phyloP scores from a whole-genome alignment of 768 basidiomycete genomes.

The Tubosaeta sp. region DNA sequence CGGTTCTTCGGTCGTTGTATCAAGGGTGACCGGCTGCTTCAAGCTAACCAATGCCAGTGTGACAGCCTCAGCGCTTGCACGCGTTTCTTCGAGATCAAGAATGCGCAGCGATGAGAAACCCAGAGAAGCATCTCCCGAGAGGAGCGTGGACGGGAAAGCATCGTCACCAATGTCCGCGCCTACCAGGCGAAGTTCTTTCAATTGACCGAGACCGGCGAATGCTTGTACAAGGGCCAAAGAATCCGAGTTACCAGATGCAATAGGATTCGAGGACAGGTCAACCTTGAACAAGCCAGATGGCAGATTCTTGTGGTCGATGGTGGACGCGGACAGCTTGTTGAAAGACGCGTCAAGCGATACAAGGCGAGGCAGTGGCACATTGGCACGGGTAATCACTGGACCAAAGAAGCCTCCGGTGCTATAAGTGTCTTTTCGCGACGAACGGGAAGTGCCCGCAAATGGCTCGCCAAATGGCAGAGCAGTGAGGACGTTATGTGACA shows the following conservation, averaged over 20 bases:
- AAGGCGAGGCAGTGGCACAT: slow-evolving; percentile 62
- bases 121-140: slow-evolving; percentile 12
- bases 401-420: slow-evolving; percentile 58
- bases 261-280: slow-evolving; percentile 64
- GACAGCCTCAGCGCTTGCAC: slow-evolving; percentile 45
- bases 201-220: slow-evolving; percentile 42
- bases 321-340: slow-evolving; percentile 55
- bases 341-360: slow-evolving; percentile 58
- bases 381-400: slow-evolving; percentile 57
- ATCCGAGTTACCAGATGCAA: slow-evolving; percentile 37
- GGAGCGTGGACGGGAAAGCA: slow-evolving; percentile 41
- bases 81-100: slow-evolving; percentile 66
- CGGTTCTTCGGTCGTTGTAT: slow-evolving; percentile 51
- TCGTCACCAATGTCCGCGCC: slow-evolving; percentile 58
- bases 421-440: slow-evolving; percentile 24
- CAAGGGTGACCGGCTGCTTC: slow-evolving; percentile 50
- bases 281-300: slow-evolving; percentile 55
- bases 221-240: slow-evolving; percentile 37
- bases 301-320: slow-evolving; percentile 49
- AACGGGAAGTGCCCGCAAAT: slow-evolving; percentile 35
- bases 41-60: slow-evolving; percentile 43
- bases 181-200: slow-evolving; percentile 57
- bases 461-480: slow-evolving; percentile 59
- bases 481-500: slow-evolving; percentile 66
- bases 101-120: slow-evolving; percentile 50